Percentiles rank a stretch among this genome's conserved stretches.
phyloP scores from a whole-genome alignment of 805 yeast genomes.

The Myxozyma nipponensis region DNA sequence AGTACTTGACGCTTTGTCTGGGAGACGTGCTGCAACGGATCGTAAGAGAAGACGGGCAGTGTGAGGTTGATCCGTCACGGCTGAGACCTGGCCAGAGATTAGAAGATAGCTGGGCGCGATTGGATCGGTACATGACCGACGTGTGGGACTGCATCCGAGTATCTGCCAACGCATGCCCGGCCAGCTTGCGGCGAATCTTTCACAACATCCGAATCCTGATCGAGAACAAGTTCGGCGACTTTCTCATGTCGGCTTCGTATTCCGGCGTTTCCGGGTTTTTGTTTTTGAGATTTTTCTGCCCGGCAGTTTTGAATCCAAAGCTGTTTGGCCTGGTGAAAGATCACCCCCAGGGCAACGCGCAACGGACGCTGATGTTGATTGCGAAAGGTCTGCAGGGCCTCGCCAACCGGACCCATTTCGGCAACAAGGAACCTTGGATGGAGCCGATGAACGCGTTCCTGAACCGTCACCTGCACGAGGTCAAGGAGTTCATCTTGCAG shows the following conservation, averaged over 20 bases:
- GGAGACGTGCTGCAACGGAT: constrained; percentile 63
- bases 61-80: constrained; percentile 80
- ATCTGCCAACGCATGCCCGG: constrained; percentile 74
- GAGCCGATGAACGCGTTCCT: constrained; percentile 67
- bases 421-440: constrained; percentile 81
- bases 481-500: constrained; percentile 65
- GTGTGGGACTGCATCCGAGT: constrained; percentile 64
- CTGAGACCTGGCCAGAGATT: constrained; percentile 38
- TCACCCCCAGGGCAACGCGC: constrained; percentile 67
- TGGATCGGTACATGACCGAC: constrained; percentile 26
- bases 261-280: constrained; percentile 80
- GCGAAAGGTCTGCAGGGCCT: constrained; percentile 77
- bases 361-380: constrained; percentile 73
- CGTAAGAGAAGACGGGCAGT: constrained; percentile 47
- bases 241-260: constrained; percentile 40
- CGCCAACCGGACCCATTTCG: constrained; percentile 71
- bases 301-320: constrained; percentile 88
- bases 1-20: constrained; percentile 66
- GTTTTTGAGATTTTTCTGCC: constrained; percentile 81
- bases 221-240: constrained; percentile 36
- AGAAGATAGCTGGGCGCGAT: constrained; percentile 29
- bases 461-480: constrained; percentile 51
- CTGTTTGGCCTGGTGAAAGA: constrained; percentile 66
- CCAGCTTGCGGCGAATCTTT: constrained; percentile 59
- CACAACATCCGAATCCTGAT: constrained; percentile 59